These are phyloP conservation scores for Polychytrium aggregatum DNA, from an alignment of 192 early-diverging fungal genomes.

Conservation along the genomic window DNA sequence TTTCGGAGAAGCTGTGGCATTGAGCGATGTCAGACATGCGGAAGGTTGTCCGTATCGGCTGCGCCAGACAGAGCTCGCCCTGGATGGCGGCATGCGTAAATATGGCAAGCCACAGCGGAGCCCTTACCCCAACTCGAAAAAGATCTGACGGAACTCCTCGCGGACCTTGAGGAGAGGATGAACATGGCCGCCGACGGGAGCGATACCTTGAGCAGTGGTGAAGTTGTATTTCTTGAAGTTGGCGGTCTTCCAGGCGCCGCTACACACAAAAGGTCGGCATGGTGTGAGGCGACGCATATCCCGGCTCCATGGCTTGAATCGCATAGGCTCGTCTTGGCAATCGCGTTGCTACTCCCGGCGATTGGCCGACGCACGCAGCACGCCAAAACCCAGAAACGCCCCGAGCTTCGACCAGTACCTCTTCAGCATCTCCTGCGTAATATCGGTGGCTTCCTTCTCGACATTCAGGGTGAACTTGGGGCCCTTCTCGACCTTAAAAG, in stretches of 20 bases:
- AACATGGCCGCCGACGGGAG: conserved; percentile 73
- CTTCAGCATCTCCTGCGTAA: conserved; percentile 86
- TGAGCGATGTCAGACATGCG: neutral
- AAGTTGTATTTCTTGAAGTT: conserved; percentile 99
- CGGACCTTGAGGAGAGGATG: conserved; percentile 99
- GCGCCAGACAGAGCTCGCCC: neutral
- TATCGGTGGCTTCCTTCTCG: conserved; percentile 84
- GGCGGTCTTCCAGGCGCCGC: conserved; percentile 88
- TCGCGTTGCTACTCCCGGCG: neutral
- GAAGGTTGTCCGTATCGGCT: neutral
- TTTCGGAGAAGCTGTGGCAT: conserved; percentile 80
- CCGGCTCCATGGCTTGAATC: too few species aligned
- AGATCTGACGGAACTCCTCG: conserved; percentile 97
- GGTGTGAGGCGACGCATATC: neutral
- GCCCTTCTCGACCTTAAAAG: conserved; percentile 78
- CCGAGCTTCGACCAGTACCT: conserved; percentile 21
- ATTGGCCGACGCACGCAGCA: neutral
- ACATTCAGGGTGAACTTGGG: conserved; percentile 74
- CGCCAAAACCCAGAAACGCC: neutral
- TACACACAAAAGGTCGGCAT: conserved; percentile 3
- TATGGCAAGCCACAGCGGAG: too few species aligned
- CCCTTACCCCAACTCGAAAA: conserved; percentile 89
- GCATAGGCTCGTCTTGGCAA: neutral
- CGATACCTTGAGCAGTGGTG: conserved; percentile 68
- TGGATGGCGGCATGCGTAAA: too few species aligned